Evolutionary conservation across 768 basidiomycete genomes (phyloP), one percentile per base, ranked within the genome.

Genomic region (Calocybe cyanea): DNA sequence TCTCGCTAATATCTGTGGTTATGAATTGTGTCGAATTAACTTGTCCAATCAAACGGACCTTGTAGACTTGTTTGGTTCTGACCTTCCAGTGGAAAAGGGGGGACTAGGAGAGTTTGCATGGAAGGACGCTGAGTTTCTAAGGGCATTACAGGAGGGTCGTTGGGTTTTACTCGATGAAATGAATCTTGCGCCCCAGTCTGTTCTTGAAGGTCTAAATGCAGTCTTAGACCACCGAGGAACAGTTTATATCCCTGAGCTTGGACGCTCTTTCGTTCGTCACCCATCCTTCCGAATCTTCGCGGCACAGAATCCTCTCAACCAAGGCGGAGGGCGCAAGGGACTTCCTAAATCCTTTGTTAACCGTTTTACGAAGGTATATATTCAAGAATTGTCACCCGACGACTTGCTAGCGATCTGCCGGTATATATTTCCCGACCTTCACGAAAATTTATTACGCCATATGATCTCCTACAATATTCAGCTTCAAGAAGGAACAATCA

Each of bases 141-240:
- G 78, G 47, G 94, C 96, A 1, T 67, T 99, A 66, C 92, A 96
- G 60, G 77, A 87, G n/a, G 96, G 96, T 0, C 83, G 91, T 49
- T 99, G 96, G 96, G 95, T 98, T 4, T 79, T 99, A 5, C 77
- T 99, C 8, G 96, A 99, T 60, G 96, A 99, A 63, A 98, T 99
- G 96, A 99, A 99, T 60, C 76, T 99, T 31, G 95, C 95, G 0
- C 91, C 95, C 23, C 95, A 99, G 59, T 85, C 96, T 0, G 86
- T 99, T 4, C 79, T 99, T 1, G 96, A 99, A 67, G 96, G 96
- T 21, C 78, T 99, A 32, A 99, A 99, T 59, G 92, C 96, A 1
- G 81, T 95, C 8, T 69, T 99, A 23, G 96, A 99, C 64, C 95
- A 98, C 64, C 83, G 96, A 41, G 95, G 96, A 21, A 82, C 85